Conservation (phyloP, 1,284 basidiomycete genomes). For the Apiotrichum laibachii region DNA sequence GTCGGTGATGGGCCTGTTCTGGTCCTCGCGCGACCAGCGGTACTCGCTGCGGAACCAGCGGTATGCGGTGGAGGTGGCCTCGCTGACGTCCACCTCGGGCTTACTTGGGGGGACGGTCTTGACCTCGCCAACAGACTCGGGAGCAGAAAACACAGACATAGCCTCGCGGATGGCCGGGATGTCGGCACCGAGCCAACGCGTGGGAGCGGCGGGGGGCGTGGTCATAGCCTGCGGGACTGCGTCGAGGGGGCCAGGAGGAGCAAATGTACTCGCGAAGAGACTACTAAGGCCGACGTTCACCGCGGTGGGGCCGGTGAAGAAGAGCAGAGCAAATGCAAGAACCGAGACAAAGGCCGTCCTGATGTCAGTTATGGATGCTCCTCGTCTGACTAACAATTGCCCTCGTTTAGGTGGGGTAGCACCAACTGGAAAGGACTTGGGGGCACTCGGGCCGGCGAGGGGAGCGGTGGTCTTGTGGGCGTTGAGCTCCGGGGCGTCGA, state of each 20-base stretch:
- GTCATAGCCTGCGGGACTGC: background rate
- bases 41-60: conserved; percentile 8
- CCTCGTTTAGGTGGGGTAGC: conserved; percentile 9
- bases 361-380: background rate
- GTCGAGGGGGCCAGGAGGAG: background rate
- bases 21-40: conserved; percentile 6
- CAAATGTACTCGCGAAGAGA: background rate
- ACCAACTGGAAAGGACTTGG: conserved; percentile 8
- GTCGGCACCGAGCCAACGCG: conserved; percentile 4
- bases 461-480: background rate
- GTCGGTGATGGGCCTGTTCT: background rate
- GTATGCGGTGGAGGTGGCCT: background rate
- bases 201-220: background rate
- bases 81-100: background rate
- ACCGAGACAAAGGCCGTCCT: conserved; percentile 9
- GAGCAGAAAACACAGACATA: background rate
- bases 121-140: background rate
- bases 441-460: background rate
- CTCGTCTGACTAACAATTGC: conserved; percentile 3
- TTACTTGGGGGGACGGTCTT: background rate
- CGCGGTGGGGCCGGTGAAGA: conserved; percentile 3
- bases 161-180: conserved; percentile 11
- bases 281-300: background rate
- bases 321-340: conserved; percentile 3
- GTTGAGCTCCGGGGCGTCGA: too few relatives aligned